Evolutionary conservation across 139 green algal genomes (phyloP).

Genomic region (Micractinium conductrix): DNA sequence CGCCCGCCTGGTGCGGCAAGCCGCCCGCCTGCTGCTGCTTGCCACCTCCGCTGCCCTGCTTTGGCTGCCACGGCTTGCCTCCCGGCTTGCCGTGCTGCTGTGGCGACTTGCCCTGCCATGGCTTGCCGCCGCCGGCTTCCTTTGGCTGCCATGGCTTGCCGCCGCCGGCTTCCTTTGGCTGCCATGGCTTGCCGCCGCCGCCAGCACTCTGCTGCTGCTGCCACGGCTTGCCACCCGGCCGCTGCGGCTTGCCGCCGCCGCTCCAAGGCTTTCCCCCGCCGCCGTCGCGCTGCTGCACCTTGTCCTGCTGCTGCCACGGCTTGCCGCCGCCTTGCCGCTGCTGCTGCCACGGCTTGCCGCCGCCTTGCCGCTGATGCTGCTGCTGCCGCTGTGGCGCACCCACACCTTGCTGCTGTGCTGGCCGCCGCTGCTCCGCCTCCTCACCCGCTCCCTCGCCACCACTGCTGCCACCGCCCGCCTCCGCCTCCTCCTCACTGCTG

Average conservation of each 20-base stretch:
- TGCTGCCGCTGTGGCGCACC: not conserved
- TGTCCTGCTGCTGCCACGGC: not conserved
- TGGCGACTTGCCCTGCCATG: not conserved
- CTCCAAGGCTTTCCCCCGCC: not conserved
- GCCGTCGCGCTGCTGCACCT: not conserved
- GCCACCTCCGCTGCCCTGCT: not conserved
- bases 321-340: not conserved
- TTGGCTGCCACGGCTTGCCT: not conserved
- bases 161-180: not conserved
- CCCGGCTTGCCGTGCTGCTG: too few relatives aligned
- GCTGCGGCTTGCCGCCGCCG: constrained; percentile 6
- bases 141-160: not conserved
- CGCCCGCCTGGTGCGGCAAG: constrained; percentile 57
- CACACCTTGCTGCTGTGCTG: not conserved
- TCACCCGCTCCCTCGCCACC: not conserved
- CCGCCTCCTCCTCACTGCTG: not conserved
- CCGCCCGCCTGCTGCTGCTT: constrained; percentile 27
- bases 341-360: not conserved
- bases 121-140: not conserved
- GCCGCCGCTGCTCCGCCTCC: not conserved
- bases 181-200: not conserved
- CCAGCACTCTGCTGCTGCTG: too few relatives aligned
- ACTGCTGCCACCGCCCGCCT: not conserved
- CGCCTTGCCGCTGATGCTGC: not conserved
- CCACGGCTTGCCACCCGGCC: not conserved